These are phyloP conservation scores for Dentiscutata heterogama DNA, from an alignment of 371 early-diverging fungal species.

Conservation along the genomic window DNA sequence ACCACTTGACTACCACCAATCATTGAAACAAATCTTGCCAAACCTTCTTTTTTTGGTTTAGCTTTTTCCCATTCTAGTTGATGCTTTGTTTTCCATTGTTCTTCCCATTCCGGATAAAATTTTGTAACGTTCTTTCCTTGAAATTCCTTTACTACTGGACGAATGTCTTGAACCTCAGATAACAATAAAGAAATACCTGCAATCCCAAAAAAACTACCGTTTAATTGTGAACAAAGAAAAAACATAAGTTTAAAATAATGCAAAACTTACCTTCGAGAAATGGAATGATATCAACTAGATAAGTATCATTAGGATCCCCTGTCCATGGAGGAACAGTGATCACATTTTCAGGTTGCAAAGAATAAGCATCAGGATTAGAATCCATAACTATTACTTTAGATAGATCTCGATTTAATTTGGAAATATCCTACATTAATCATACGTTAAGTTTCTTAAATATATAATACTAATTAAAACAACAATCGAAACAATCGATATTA, in stretches of 20 bases:
- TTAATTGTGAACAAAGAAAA: background rate
- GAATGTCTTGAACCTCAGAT: constrained; percentile 78
- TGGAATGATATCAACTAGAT: constrained; percentile 85
- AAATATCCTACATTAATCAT: constrained; percentile 73
- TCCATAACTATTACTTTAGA: constrained; percentile 94
- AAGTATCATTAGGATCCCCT: constrained; percentile 85
- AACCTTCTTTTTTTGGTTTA: constrained; percentile 58
- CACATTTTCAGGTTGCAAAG: constrained; percentile 93
- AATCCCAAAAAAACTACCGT: background rate
- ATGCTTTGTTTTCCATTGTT: constrained; percentile 70
- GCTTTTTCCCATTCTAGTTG: constrained; percentile 79
- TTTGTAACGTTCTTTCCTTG: constrained; percentile 74
- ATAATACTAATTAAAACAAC: too few species aligned
- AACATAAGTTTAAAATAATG: background rate
- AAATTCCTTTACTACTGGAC: constrained; percentile 74
- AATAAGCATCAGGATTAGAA: constrained; percentile 81
- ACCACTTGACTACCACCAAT: constrained; percentile 59
- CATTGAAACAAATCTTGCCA: constrained; percentile 55
- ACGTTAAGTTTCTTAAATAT: background rate
- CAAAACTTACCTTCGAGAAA: constrained; percentile 83
- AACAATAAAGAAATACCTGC: constrained; percentile 72
- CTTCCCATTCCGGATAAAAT: constrained; percentile 79
- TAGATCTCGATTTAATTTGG: constrained; percentile 92
- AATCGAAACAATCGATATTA: background rate
- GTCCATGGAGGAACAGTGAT: constrained; percentile 86